These are phyloP conservation scores for Eimeria maxima DNA, from an alignment of 169 alveolate genomes.

Conservation along the genomic window DNA sequence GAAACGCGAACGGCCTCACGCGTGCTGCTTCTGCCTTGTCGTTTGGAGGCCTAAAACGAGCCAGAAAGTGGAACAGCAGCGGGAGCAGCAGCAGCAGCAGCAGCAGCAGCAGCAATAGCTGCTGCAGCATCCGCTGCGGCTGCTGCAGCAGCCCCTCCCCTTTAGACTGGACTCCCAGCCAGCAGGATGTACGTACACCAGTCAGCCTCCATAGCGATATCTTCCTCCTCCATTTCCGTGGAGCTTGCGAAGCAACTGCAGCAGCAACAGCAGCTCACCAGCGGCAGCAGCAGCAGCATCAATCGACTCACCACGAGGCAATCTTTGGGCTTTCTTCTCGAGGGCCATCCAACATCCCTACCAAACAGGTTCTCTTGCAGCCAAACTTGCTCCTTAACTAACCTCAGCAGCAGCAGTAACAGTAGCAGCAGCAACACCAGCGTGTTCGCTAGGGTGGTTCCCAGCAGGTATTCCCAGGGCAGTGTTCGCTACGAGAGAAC, in stretches of 20 bases:
- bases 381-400: too few species aligned
- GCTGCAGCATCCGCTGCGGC: too few species aligned
- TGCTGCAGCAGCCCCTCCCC: too few species aligned
- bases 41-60: too few species aligned
- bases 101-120: conserved; percentile 17
- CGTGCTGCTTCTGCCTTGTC: too few species aligned
- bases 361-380: background rate
- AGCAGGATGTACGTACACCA: conserved; percentile 5
- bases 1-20: too few species aligned
- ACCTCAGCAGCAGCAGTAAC: background rate
- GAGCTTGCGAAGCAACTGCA: background rate
- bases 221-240: conserved; percentile 5
- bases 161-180: background rate
- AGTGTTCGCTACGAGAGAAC: background rate
- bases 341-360: background rate
- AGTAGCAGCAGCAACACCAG: conserved; percentile 14
- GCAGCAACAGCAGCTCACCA: background rate
- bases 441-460: background rate
- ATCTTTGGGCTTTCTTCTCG: background rate
- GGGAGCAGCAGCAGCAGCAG: background rate
- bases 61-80: too few species aligned
- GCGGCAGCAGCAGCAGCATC: conserved; percentile 4
- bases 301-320: background rate
- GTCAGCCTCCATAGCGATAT: background rate
- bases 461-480: background rate